Conservation (phyloP, 2,329 filamentous ascomycete genomes). For the Fusarium burgessii region DNA sequence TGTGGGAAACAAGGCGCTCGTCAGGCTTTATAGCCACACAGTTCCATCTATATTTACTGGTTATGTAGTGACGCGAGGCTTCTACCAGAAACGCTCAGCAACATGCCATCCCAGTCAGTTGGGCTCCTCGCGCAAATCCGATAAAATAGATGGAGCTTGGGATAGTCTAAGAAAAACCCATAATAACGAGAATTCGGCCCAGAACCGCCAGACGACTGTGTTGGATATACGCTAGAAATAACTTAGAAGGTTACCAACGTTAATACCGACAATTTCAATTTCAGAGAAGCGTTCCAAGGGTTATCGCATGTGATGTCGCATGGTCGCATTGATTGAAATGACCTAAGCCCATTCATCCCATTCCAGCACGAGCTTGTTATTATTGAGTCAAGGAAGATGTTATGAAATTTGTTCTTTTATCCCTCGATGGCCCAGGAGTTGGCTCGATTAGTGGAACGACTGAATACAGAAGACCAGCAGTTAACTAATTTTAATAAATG, state of each 20-base stretch:
- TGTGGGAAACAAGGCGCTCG: slow-evolving; percentile 1
- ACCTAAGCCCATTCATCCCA: not conserved
- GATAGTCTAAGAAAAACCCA: slow-evolving; percentile 13
- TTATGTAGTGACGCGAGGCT: slow-evolving; percentile 25
- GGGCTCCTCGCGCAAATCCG: slow-evolving; percentile 10
- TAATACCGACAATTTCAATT: not conserved
- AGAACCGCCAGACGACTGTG: not conserved
- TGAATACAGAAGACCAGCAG: not conserved
- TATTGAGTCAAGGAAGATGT: not conserved
- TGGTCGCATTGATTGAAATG: not conserved
- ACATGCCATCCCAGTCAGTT: slow-evolving; percentile 4
- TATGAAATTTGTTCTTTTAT: slow-evolving; percentile 1
- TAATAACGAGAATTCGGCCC: not conserved
- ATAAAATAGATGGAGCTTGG: slow-evolving; percentile 8
- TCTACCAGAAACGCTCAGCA: not conserved
- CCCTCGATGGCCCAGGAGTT: not conserved
- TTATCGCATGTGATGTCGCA: slow-evolving; percentile 2
- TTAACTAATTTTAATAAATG: not conserved
- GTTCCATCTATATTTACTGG: slow-evolving; percentile 7
- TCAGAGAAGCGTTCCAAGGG: not conserved
- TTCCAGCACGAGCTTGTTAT: slow-evolving; percentile 12
- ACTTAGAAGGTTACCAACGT: slow-evolving; percentile 3
- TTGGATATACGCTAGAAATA: slow-evolving; percentile 6
- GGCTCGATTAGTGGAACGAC: slow-evolving; percentile 1
- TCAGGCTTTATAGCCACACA: slow-evolving; percentile 13